Percentiles rank a stretch among this genome's conserved stretches.
These are phyloP conservation scores for Phytopythium montanum DNA, from an alignment of 352 stramenopile species.

Conservation along the genomic window DNA sequence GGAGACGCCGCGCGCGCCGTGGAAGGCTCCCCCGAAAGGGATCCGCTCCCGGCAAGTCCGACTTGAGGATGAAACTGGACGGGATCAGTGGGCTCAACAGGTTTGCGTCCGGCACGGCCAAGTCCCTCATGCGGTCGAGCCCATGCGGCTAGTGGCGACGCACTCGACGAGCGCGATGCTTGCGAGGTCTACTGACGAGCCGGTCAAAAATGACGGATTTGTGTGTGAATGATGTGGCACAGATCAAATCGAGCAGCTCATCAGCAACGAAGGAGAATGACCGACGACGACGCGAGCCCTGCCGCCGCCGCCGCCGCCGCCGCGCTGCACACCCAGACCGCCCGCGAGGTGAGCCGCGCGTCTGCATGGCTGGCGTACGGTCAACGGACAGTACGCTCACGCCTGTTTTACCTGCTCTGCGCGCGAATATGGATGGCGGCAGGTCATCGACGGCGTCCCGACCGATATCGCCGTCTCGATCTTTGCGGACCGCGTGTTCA, in stretches of 20 bases:
- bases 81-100: constrained; percentile 51
- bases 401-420: background rate
- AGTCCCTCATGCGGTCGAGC: constrained; percentile 26
- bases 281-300: constrained; percentile 2
- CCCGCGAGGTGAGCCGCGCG: constrained; percentile 34
- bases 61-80: constrained; percentile 71
- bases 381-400: background rate
- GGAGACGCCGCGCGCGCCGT: constrained; percentile 51
- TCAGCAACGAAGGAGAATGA: constrained; percentile 22
- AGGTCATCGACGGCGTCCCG: constrained; percentile 72
- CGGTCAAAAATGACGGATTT: background rate
- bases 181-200: no score
- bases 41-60: constrained; percentile 70
- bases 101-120: constrained; percentile 58
- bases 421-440: background rate
- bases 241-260: background rate
- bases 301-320: no score
- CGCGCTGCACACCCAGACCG: constrained; percentile 41
- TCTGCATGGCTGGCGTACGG: no score
- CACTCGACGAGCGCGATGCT: constrained; percentile 37
- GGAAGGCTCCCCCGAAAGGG: constrained; percentile 78
- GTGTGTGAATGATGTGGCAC: background rate
- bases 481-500: constrained; percentile 81
- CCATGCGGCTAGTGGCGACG: constrained; percentile 48
- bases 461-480: constrained; percentile 76